These are phyloP conservation scores for Aspergillus sp. DNA, from an alignment of 2,329 filamentous ascomycete genomes.

Conservation along the genomic window DNA sequence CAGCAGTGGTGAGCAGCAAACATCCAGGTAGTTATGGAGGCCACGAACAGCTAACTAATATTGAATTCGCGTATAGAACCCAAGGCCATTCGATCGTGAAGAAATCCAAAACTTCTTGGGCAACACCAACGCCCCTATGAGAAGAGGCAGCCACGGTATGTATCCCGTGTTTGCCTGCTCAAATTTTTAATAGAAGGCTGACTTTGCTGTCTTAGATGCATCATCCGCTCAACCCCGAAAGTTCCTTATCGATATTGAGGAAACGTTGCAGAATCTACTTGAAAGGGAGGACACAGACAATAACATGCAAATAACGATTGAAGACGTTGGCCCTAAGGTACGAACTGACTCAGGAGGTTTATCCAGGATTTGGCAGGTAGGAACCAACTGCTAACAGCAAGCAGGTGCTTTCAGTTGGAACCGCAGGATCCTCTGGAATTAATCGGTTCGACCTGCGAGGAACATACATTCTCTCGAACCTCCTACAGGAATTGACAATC, in stretches of 20 bases:
- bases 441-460: slow-evolving; percentile 86
- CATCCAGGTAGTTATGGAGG: slow-evolving; percentile 2
- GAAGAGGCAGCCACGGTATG: slow-evolving; percentile 41
- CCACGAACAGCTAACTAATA: slow-evolving; percentile 7
- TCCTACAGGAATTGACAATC: slow-evolving; percentile 87
- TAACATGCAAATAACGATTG: slow-evolving; percentile 96
- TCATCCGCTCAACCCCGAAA: slow-evolving; percentile 59
- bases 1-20: slow-evolving; percentile 39
- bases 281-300: slow-evolving; percentile 85
- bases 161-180: not conserved
- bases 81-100: slow-evolving; percentile 30
- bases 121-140: slow-evolving; percentile 21
- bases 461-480: slow-evolving; percentile 94
- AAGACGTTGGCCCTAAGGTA: slow-evolving; percentile 87
- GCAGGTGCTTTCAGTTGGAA: slow-evolving; percentile 75
- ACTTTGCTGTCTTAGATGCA: slow-evolving; percentile 53
- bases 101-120: slow-evolving; percentile 30
- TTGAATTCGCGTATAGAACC: slow-evolving; percentile 16
- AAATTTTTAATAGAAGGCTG: no score
- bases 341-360: not conserved
- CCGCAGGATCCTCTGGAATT: slow-evolving; percentile 74
- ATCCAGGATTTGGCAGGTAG: not conserved
- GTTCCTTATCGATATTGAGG: slow-evolving; percentile 80
- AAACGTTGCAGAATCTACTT: slow-evolving; percentile 69
- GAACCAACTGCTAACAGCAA: slow-evolving; percentile 17